Conservation (phyloP, 768 basidiomycete genomes). For the Trametes gibbosa region DNA sequence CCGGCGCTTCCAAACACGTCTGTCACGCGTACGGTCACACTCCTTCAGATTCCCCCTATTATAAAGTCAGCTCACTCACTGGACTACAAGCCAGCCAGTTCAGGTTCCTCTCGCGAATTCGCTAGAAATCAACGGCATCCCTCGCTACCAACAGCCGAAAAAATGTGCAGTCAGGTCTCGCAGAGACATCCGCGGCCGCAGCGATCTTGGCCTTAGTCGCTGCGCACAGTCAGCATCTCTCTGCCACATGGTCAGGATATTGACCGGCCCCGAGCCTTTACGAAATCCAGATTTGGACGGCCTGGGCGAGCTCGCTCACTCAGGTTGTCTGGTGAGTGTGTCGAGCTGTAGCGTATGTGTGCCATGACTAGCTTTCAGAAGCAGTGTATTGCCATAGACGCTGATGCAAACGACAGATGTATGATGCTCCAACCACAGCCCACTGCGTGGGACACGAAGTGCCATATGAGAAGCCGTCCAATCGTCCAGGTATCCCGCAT, state of each 20-base stretch:
- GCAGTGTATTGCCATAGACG: background rate
- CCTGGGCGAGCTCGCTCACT: background rate
- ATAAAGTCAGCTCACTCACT: background rate
- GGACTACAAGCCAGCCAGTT: too few species aligned
- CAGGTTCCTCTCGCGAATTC: too few species aligned
- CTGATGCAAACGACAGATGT: slow-evolving; percentile 1
- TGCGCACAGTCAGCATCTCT: too few species aligned
- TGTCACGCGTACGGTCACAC: slow-evolving; percentile 4
- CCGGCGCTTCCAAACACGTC: slow-evolving; percentile 9
- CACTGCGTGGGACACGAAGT: slow-evolving; percentile 4
- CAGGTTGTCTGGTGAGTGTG: background rate
- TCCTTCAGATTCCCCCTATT: background rate
- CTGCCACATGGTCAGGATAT: too few species aligned
- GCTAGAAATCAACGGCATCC: too few species aligned
- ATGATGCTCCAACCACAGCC: slow-evolving; percentile 4
- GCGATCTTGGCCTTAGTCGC: too few species aligned
- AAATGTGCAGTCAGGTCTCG: too few species aligned
- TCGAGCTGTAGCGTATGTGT: background rate
- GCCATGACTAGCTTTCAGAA: background rate
- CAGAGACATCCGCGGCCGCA: too few species aligned
- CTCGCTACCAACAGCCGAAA: too few species aligned
- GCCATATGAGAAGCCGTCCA: background rate
- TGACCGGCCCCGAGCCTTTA: background rate
- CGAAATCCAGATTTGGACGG: background rate
- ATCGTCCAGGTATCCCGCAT: background rate